Evolutionary conservation across 176 grass and related monocot species (phyloP), one percentile per base, ranked within the genome.

Genomic region (Oryza australiensis): DNA sequence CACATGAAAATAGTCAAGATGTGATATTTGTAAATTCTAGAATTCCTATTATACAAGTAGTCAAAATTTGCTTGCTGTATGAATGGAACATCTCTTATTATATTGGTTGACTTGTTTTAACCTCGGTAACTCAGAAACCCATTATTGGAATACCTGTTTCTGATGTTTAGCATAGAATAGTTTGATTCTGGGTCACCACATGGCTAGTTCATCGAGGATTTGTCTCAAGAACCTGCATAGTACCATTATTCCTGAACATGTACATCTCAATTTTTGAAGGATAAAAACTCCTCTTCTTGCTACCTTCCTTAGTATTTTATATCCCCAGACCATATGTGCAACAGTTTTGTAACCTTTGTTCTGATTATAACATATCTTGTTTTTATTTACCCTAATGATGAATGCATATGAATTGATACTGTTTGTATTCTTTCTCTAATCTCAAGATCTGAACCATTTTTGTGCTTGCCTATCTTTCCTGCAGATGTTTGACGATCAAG

Each of bases 401-500:
- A 33, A 12, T 62, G 53, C 38, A 70, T 62, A 38, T 77, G 24
- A 43, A 15, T 26, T 32, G 15, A 41, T 26, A 73, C 64, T 18
- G 13, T 66, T 49, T 30, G 20, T 66, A 9, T 27, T 62, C 68
- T 68, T 81, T 43, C 7, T 69, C 43, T 53, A 76, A 7, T 33
- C 7, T 68, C 43, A 66, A 76, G 11, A 40, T 64, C 53, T 77
- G 55, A 82, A 51, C 33, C 7, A 23, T 24, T 46, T 22, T 22
- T 24, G 1, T 37, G 7, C 3, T 80, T 38, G 22, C 48, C 4
- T 65, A 15, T 65, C 3, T 30, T 65, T 35, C 49, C 7, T 91
- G 69, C 88, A 97, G 94, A 97, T 97, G 94, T 92, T 97, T 87
- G 88, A 91, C 34, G 92, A 97, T 80, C 92, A 94, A 84, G 88